Percentiles rank a stretch among this genome's conserved stretches.
Conservation (phyloP, 1,139 yeast genomes). For the Debaryomyces nepalensis region DNA sequence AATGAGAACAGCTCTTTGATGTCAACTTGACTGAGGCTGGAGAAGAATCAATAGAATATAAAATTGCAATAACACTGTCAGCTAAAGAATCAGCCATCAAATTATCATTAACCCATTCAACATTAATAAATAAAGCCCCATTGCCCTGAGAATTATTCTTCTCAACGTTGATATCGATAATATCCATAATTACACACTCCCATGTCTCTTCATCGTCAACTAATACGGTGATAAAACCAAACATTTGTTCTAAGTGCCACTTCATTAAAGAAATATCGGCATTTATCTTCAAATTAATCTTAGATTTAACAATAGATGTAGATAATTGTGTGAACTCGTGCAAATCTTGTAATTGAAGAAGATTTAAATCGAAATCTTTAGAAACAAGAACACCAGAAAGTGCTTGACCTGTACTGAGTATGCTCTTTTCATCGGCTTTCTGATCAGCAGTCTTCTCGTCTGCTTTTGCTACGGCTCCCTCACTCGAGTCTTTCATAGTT, state of each 20-base stretch:
- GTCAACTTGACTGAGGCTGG: slow-evolving; percentile 93
- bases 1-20: slow-evolving; percentile 59
- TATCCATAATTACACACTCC: slow-evolving; percentile 54
- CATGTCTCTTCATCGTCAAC: slow-evolving; percentile 62
- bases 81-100: slow-evolving; percentile 89
- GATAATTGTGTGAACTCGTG: slow-evolving; percentile 88
- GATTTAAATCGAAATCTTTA: slow-evolving; percentile 83
- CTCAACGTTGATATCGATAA: slow-evolving; percentile 53
- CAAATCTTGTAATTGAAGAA: slow-evolving; percentile 82
- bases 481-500: slow-evolving; percentile 19
- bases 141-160: slow-evolving; percentile 41
- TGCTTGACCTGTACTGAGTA: slow-evolving; percentile 43
- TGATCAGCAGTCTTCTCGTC: slow-evolving; percentile 23
- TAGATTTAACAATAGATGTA: slow-evolving; percentile 82
- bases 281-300: slow-evolving; percentile 75
- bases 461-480: slow-evolving; percentile 18
- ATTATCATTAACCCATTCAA: slow-evolving; percentile 91
- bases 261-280: slow-evolving; percentile 80
- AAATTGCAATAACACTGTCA: slow-evolving; percentile 87
- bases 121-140: slow-evolving; percentile 52
- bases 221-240: slow-evolving; percentile 77
- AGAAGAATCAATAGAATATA: slow-evolving; percentile 89
- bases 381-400: slow-evolving; percentile 91
- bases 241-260: slow-evolving; percentile 96
- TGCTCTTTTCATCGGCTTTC: slow-evolving; percentile 23